Evolutionary conservation across 257 asterid species (phyloP), one percentile per base, ranked within the genome.

Genomic region (Solanum medicagineum): DNA sequence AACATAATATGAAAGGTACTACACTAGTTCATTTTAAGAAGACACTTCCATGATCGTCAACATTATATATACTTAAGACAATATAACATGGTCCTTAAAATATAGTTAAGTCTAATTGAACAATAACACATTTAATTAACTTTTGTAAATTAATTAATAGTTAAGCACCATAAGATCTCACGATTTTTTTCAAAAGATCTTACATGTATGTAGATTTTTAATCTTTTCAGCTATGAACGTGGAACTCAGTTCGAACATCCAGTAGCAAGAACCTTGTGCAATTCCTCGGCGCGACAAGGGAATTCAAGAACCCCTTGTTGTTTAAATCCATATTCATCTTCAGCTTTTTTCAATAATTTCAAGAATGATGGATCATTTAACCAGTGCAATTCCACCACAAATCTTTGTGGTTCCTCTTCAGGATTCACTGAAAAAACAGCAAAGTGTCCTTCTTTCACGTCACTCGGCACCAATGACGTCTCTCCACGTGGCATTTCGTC

Each of bases 361-460:
- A 89, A 47, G 62, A 89, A 87, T 53, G 88, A 83, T 53, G 90
- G 91, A 84, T 89, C 51, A 14, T 65, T 83, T 17, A 89, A 66
- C 65, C 87, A 75, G 6, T 40, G 60, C 42, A 89, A 70, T 26
- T 85, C 86, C 14, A 89, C 87, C 8, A 89, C 53, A 36, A 89
- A 89, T 84, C 87, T 89, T 12, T 85, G 87, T 24, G 87, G 88
- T 81, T 84, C 87, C 63, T 51, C 82, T 77, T 77, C 57, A 8
- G 42, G 36, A 24, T 74, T 86, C 20, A 45, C 84, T 7, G 89
- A 87, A 45, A 88, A 40, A 8, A 91, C 86, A 12, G 88, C 90
- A 3, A 91, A 91, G 53, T 90, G 90, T 70, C 93, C 92, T 81
- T 88, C 86, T 84, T 87, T 89, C 0, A 91, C 88, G 29, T 89